Base-by-base conservation (phyloP, 2,329 filamentous ascomycete species). In the Colletotrichum godetiae region DNA sequence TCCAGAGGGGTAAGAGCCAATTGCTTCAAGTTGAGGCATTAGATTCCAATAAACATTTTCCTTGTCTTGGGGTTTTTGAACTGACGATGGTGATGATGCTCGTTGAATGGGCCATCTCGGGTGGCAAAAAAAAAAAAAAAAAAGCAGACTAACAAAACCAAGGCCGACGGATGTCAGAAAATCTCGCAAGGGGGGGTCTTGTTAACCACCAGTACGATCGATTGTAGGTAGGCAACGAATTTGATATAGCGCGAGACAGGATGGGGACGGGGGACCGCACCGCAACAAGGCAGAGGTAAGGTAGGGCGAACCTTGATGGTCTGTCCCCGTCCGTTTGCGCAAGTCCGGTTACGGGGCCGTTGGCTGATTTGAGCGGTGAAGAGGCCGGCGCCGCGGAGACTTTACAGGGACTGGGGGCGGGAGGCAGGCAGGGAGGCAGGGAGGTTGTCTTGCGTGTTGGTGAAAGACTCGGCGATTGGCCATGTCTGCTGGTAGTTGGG, bases 311-410 rank as follows among this genome's bases (percentile, higher is more conserved):
- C 71, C 71, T 52, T 70, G 67, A 73, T 70, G 67, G 60, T 22
- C 27, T 57, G 22, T 15, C 70, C 67, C 60, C 55, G 46, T 70
- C 60, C 35, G 67, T 61, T 61, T 66, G 67, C 67, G 56, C 67
- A 73, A 33, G 15, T 33, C 60, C 60, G 66, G 60, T 24, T 55
- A 64, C 69, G 69, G 66, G 49, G 27, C 66, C 70, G 55, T 69
- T 69, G 55, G 59, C 60, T 66, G 67, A 57, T 70, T 73, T 73
- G 33, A 70, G 67, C 71, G 71, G 71, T 73, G 71, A 73, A 73
- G 61, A 59, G n/a, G 12, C 66, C 70, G 46, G 70, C 59, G 59
- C 59, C 65, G 65, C 69, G 35, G 49, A 31, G 56, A 60, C 27
- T 56, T 57, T 33, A 49, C 70, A 73, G 35, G 70, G 70, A 64